phyloP scores from a whole-genome alignment of 2,329 filamentous ascomycete genomes.

The Botrytis byssoidea region DNA sequence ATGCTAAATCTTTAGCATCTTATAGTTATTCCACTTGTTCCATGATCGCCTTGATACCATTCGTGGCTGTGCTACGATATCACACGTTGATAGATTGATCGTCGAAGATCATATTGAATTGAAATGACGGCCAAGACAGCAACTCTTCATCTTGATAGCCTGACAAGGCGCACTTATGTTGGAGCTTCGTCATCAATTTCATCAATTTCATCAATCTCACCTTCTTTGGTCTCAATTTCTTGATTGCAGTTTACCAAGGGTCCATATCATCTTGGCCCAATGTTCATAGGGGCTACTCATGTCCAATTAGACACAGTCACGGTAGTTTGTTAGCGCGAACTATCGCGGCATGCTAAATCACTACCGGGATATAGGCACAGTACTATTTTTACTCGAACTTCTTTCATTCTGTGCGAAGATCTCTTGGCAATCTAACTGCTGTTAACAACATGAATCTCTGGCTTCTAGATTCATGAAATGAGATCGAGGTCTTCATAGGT shows the following conservation, averaged over 20 bases:
- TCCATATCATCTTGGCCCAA: not conserved
- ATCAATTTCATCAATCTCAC: not conserved
- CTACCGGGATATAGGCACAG: not conserved
- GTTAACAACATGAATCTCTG: not conserved
- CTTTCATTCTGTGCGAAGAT: not conserved
- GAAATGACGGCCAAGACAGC: conserved; percentile 6
- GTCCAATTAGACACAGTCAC: not conserved
- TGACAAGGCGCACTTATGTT: not conserved
- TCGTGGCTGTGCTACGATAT: not conserved
- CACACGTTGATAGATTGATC: conserved; percentile 1
- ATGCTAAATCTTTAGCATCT: not conserved
- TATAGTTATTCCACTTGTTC: not conserved
- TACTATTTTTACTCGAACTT: conserved; percentile 3
- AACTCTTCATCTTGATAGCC: not conserved
- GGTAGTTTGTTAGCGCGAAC: not conserved
- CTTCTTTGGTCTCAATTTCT: conserved; percentile 5
- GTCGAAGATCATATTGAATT: not conserved
- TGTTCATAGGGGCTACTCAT: not conserved
- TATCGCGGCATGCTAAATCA: not conserved
- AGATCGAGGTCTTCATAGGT: not conserved
- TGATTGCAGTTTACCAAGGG: not conserved
- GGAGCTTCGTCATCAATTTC: not conserved
- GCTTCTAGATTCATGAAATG: not conserved
- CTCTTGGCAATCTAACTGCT: not conserved
- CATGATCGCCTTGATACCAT: not conserved